Percentiles rank a stretch among this genome's conserved stretches.
Conservation (phyloP, 2,329 filamentous ascomycete genomes). For the Ambrosiella xylebori region DNA sequence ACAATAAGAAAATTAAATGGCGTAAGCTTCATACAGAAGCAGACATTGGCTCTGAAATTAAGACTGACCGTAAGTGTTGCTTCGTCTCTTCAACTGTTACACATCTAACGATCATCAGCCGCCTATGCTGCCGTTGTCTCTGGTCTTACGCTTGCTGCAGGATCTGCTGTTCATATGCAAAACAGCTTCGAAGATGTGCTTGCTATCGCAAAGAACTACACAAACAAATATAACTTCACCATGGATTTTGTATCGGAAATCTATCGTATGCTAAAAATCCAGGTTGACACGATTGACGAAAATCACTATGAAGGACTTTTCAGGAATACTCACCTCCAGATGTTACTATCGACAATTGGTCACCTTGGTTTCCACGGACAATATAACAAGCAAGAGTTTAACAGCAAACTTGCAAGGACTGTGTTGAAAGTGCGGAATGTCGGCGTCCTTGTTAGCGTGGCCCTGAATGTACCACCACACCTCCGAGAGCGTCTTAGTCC, state of each 20-base stretch:
- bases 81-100: not conserved
- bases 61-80: constrained; percentile 7
- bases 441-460: constrained; percentile 46
- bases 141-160: constrained; percentile 37
- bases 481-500: constrained; percentile 40
- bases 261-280: constrained; percentile 50
- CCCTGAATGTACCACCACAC: constrained; percentile 36
- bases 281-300: constrained; percentile 70
- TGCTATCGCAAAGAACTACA: constrained; percentile 41
- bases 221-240: constrained; percentile 30
- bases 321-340: constrained; percentile 53
- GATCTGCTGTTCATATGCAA: constrained; percentile 28
- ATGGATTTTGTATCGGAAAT: constrained; percentile 48
- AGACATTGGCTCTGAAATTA: constrained; percentile 24
- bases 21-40: constrained; percentile 34
- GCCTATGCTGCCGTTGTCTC: constrained; percentile 42
- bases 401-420: constrained; percentile 58
- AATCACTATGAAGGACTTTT: constrained; percentile 54
- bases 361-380: constrained; percentile 58
- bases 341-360: constrained; percentile 62
- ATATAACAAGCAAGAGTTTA: constrained; percentile 41
- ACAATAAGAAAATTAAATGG: constrained; percentile 43
- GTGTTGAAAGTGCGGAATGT: constrained; percentile 59
- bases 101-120: constrained; percentile 20
- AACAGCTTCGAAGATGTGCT: constrained; percentile 54